These are phyloP conservation scores for Kazachstania sp. DNA, from an alignment of 1,139 yeast species.

Conservation along the genomic window DNA sequence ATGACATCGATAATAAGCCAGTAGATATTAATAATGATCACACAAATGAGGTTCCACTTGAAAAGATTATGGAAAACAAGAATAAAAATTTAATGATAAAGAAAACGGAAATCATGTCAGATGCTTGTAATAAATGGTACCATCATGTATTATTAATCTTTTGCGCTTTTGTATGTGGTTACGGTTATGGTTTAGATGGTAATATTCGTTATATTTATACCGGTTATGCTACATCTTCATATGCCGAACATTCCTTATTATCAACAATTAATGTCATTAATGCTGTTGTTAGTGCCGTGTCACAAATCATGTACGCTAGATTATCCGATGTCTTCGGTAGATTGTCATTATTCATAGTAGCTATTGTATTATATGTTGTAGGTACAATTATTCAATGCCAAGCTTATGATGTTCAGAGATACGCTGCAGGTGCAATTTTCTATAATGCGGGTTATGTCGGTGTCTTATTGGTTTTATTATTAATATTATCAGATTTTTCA, in stretches of 20 bases:
- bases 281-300: slow-evolving; percentile 61
- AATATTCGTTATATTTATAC: slow-evolving; percentile 44
- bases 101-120: slow-evolving; percentile 18
- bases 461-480: slow-evolving; percentile 44
- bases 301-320: slow-evolving; percentile 63
- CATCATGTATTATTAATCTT: slow-evolving; percentile 28
- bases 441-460: slow-evolving; percentile 69
- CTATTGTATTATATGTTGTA: slow-evolving; percentile 52
- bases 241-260: slow-evolving; percentile 48
- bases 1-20: too few species aligned
- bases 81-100: slow-evolving; percentile 12
- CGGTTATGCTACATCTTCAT: slow-evolving; percentile 49
- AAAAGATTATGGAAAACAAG: neutral
- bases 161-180: slow-evolving; percentile 51
- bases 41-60: neutral
- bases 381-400: slow-evolving; percentile 69
- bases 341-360: slow-evolving; percentile 43
- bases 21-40: neutral
- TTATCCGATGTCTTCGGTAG: slow-evolving; percentile 67
- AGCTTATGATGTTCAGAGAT: slow-evolving; percentile 54
- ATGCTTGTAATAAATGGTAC: slow-evolving; percentile 20
- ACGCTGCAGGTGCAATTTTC: slow-evolving; percentile 66
- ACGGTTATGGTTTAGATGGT: slow-evolving; percentile 60
- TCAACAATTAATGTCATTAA: slow-evolving; percentile 59
- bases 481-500: slow-evolving; percentile 59